These are phyloP conservation scores for Paracamarosporium sp. DNA, from an alignment of 2,329 filamentous ascomycete species.

Conservation along the genomic window DNA sequence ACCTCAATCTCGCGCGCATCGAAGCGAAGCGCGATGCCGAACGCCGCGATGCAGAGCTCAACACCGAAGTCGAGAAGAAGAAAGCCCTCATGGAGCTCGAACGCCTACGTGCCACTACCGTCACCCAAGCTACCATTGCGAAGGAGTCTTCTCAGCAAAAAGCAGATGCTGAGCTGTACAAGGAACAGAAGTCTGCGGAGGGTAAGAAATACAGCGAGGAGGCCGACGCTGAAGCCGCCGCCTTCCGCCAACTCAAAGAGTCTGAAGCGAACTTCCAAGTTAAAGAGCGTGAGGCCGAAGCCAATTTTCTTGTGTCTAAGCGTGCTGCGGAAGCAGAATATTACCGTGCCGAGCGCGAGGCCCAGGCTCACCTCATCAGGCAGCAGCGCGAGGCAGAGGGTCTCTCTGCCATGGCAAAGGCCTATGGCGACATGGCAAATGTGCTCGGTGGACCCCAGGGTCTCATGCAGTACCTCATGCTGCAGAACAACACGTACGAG, in stretches of 20 bases:
- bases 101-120: constrained; percentile 76
- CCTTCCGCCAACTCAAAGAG: constrained; percentile 48
- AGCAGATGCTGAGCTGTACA: constrained; percentile 63
- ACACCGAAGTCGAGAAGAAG: constrained; percentile 78
- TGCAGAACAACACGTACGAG: constrained; percentile 80
- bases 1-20: constrained; percentile 78
- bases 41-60: constrained; percentile 78
- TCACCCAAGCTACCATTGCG: constrained; percentile 76
- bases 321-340: constrained; percentile 49
- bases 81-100: constrained; percentile 82
- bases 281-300: constrained; percentile 53
- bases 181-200: constrained; percentile 59
- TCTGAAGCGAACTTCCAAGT: constrained; percentile 53
- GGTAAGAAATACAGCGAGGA: constrained; percentile 65
- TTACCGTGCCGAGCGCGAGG: constrained; percentile 56
- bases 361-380: constrained; percentile 65
- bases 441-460: constrained; percentile 81
- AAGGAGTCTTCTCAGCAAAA: constrained; percentile 73
- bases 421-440: constrained; percentile 74
- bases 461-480: constrained; percentile 85
- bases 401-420: constrained; percentile 77
- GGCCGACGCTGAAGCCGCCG: constrained; percentile 64
- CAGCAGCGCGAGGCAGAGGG: constrained; percentile 80
- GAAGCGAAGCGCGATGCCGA: constrained; percentile 76
- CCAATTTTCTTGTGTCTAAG: constrained; percentile 57